phyloP scores from a whole-genome alignment of 176 grass and related monocot genomes.

The Poa pratensis region DNA sequence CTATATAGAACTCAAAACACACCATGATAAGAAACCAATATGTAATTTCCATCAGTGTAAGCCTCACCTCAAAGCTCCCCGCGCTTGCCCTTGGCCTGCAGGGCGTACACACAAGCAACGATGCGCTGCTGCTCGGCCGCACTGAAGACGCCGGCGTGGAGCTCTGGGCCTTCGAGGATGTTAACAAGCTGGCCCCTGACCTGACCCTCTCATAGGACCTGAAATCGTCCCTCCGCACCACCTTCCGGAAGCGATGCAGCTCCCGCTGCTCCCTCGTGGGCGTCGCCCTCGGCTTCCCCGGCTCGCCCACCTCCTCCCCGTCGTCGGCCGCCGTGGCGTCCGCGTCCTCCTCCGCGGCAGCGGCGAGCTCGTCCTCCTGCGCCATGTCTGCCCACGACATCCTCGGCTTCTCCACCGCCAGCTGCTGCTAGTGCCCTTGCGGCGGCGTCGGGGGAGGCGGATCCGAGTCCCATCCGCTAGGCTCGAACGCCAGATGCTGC shows the following conservation, averaged over 20 bases:
- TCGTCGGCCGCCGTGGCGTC: constrained; percentile 26
- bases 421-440: not conserved
- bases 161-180: constrained; percentile 56
- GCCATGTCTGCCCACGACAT: constrained; percentile 95
- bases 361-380: constrained; percentile 78
- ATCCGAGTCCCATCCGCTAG: constrained; percentile 62
- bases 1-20: not conserved
- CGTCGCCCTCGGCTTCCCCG: constrained; percentile 28
- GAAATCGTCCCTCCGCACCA: constrained; percentile 52
- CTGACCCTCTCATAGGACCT: constrained; percentile 46
- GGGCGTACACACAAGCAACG: constrained; percentile 44
- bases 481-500: constrained; percentile 45
- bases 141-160: constrained; percentile 57
- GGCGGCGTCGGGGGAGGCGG: constrained; percentile 21
- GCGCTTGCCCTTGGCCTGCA: constrained; percentile 51
- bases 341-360: constrained; percentile 60
- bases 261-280: constrained; percentile 59
- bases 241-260: constrained; percentile 42
- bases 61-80: constrained; percentile 60
- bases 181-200: constrained; percentile 46
- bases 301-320: constrained; percentile 36
- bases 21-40: too few relatives aligned
- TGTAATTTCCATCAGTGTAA: too few relatives aligned
- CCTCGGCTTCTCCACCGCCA: constrained; percentile 43
- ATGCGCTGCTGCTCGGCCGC: constrained; percentile 50